A percentile compares a stretch with the other conserved stretches of the same genome.
phyloP scores from a whole-genome alignment of 495 filamentous ascomycete genomes.

The Neurospora hispaniola region DNA sequence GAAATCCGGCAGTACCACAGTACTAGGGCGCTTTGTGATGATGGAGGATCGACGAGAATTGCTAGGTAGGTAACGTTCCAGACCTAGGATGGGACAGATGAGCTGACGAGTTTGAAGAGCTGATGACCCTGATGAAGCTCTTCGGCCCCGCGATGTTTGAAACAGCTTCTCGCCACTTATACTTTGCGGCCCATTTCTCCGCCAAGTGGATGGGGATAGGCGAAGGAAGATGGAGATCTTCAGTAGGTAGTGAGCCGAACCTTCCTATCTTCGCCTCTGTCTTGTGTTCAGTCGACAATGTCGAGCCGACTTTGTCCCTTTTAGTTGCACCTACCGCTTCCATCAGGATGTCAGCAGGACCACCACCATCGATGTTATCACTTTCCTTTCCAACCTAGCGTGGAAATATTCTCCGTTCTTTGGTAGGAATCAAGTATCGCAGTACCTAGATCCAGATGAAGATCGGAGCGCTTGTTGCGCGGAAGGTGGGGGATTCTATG shows the following conservation, averaged over 20 bases:
- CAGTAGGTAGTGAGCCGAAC: not conserved
- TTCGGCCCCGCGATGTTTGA: not conserved
- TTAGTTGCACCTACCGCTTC: not conserved
- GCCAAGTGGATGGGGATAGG: not conserved
- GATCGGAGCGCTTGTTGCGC: not conserved
- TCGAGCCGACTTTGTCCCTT: not conserved
- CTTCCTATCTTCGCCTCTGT: not conserved
- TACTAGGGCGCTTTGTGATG: not conserved
- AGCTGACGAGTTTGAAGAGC: not conserved
- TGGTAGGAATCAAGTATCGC: not conserved
- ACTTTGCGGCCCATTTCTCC: not conserved
- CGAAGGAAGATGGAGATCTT: not conserved
- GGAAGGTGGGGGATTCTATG: not conserved
- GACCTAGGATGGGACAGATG: not conserved
- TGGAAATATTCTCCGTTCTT: not conserved
- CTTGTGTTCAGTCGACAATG: too few relatives aligned
- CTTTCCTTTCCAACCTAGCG: not conserved
- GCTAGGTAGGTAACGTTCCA: not conserved
- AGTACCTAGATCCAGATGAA: not conserved
- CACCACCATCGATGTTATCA: not conserved
- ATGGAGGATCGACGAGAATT: not conserved
- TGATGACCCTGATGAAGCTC: not conserved
- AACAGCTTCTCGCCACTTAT: not conserved
- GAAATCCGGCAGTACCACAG: not conserved
- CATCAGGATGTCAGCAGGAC: not conserved